Evolutionary conservation across 2,329 filamentous ascomycete genomes (phyloP).

Genomic region (Sporothrix humicola): DNA sequence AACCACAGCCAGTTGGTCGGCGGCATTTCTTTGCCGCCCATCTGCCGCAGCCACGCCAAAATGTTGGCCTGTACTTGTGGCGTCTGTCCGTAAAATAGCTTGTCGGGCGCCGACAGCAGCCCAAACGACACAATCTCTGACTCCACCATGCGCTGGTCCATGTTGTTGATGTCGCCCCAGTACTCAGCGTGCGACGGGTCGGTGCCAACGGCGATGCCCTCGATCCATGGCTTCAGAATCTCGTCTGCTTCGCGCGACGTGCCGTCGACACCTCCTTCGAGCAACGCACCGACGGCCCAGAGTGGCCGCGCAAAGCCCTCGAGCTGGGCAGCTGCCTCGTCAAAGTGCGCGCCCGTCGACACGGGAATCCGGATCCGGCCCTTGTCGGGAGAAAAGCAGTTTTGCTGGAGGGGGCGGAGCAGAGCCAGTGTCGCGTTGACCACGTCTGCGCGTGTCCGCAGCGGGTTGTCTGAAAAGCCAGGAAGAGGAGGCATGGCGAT

Average conservation of each 20-base stretch:
- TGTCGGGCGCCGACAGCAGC: constrained; percentile 51
- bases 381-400: constrained; percentile 45
- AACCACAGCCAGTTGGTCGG: constrained; percentile 39
- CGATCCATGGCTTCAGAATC: constrained; percentile 42
- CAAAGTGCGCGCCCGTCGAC: constrained; percentile 50
- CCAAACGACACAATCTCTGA: constrained; percentile 58
- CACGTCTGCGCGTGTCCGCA: constrained; percentile 47
- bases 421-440: constrained; percentile 46
- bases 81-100: constrained; percentile 44
- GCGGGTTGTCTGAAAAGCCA: constrained; percentile 52
- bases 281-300: constrained; percentile 40
- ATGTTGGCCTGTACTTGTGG: constrained; percentile 44
- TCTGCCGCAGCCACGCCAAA: constrained; percentile 34
- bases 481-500: constrained; percentile 46
- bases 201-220: constrained; percentile 44
- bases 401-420: constrained; percentile 43
- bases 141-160: constrained; percentile 61
- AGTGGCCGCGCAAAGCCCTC: constrained; percentile 53
- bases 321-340: constrained; percentile 53
- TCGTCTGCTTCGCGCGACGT: neutral
- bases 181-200: constrained; percentile 49
- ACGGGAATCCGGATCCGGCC: constrained; percentile 48
- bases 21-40: constrained; percentile 36
- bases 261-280: neutral
- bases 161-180: constrained; percentile 54